These are phyloP conservation scores for Aquilaria malaccensis DNA, from an alignment of 345 rosid species.

Conservation along the genomic window DNA sequence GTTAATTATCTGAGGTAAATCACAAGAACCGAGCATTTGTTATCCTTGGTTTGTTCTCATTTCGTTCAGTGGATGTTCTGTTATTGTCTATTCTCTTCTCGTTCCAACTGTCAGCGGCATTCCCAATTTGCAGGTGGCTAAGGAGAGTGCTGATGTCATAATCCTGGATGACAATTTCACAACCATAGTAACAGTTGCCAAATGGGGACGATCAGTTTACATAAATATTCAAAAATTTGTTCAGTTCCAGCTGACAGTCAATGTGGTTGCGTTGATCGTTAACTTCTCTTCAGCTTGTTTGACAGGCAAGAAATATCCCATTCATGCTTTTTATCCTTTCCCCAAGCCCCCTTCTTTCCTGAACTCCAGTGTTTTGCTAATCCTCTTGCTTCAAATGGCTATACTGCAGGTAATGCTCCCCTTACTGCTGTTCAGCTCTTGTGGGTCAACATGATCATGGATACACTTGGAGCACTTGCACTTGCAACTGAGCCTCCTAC, in stretches of 20 bases:
- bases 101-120: neutral
- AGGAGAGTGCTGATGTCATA: slow-evolving; percentile 96
- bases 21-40: no score
- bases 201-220: slow-evolving; percentile 95
- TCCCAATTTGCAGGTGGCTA: slow-evolving; percentile 63
- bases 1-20: no score
- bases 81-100: no score
- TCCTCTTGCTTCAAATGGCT: slow-evolving; percentile 3
- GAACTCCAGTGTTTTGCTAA: neutral
- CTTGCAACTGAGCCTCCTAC: slow-evolving; percentile 85
- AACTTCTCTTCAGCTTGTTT: slow-evolving; percentile 93
- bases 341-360: slow-evolving; percentile 4
- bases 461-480: slow-evolving; percentile 82
- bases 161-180: slow-evolving; percentile 94
- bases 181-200: slow-evolving; percentile 89
- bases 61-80: no score
- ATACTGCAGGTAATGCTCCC: slow-evolving; percentile 55
- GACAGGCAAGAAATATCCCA: slow-evolving; percentile 45
- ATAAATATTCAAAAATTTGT: slow-evolving; percentile 89
- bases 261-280: slow-evolving; percentile 74
- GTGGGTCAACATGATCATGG: slow-evolving; percentile 94
- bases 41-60: no score
- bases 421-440: slow-evolving; percentile 71
- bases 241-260: slow-evolving; percentile 94
- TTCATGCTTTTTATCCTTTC: neutral